A percentile compares a stretch with the other conserved stretches of the same genome.
Evolutionary conservation across 108 stramenopile genomes (phyloP).

Genomic region (Discostella pseudostelligera): DNA sequence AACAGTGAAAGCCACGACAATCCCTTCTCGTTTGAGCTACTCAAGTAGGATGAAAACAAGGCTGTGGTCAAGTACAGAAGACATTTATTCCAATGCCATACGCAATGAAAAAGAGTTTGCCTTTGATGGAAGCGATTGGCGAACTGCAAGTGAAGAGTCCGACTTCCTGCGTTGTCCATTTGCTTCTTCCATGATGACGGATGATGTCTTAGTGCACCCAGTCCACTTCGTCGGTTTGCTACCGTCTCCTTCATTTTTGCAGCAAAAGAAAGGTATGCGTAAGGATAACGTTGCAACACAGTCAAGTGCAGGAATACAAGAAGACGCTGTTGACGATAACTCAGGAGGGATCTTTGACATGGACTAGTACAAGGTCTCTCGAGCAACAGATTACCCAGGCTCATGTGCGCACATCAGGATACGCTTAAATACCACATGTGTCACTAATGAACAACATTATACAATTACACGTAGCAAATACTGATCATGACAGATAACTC

Average conservation of each 20-base stretch:
- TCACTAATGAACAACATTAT: neutral
- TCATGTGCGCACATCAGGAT: neutral
- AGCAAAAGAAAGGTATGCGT: neutral
- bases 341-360: slow-evolving; percentile 26
- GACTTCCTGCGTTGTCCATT: slow-evolving; percentile 12
- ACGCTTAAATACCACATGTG: neutral
- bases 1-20: slow-evolving; percentile 38
- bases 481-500: neutral
- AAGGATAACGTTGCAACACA: neutral
- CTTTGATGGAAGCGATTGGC: slow-evolving; percentile 33
- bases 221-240: slow-evolving; percentile 22
- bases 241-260: slow-evolving; percentile 8
- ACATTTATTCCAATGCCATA: slow-evolving; percentile 26
- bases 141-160: slow-evolving; percentile 21
- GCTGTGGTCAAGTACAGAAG: slow-evolving; percentile 39
- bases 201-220: slow-evolving; percentile 21
- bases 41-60: slow-evolving; percentile 24
- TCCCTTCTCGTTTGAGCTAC: slow-evolving; percentile 28
- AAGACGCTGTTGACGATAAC: slow-evolving; percentile 15
- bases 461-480: neutral
- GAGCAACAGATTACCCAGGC: neutral
- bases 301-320: neutral
- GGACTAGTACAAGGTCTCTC: slow-evolving; percentile 8
- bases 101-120: slow-evolving; percentile 35
- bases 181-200: no score